Conservation (phyloP, 345 rosid species). For the Dipteronia sinensis region DNA sequence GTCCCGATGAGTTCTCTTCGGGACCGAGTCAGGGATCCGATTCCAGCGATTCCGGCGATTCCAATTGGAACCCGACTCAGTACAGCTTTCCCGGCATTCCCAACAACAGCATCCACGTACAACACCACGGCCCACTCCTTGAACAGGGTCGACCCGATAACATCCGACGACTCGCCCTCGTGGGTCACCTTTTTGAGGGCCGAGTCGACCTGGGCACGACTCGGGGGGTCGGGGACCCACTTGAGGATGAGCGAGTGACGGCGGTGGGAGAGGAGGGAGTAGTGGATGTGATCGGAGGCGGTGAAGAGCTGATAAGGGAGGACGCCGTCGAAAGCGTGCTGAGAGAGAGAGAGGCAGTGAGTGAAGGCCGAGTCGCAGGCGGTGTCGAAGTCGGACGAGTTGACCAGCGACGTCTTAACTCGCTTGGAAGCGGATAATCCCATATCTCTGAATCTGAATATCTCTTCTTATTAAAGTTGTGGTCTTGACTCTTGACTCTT, state of each 20-base stretch:
- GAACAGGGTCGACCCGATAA: conserved; percentile 44
- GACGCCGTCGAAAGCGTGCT: conserved; percentile 75
- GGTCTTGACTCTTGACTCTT: too few relatives aligned
- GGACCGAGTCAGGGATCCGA: conserved; percentile 59
- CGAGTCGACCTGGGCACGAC: conserved; percentile 64
- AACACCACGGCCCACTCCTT: conserved; percentile 72
- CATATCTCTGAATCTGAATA: conserved; percentile 27
- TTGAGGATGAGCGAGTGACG: conserved; percentile 42
- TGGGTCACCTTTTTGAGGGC: conserved; percentile 49
- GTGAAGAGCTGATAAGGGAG: conserved; percentile 71
- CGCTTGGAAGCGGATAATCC: conserved; percentile 64
- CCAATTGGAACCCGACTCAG: conserved; percentile 69
- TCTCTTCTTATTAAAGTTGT: too few relatives aligned
- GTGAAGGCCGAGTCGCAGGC: conserved; percentile 67
- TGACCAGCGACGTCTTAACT: conserved; percentile 41
- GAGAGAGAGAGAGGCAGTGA: conserved; percentile 68
- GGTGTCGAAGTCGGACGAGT: conserved; percentile 52
- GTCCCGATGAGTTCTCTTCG: conserved; percentile 56
- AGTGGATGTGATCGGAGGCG: conserved; percentile 69
- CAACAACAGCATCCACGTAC: conserved; percentile 55
- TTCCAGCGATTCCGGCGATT: conserved; percentile 67
- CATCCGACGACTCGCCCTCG: not conserved
- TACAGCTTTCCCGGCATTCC: conserved; percentile 67
- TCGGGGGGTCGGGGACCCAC: conserved; percentile 79
- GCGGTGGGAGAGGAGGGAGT: conserved; percentile 31